phyloP scores from a whole-genome alignment of 2,329 filamentous ascomycete genomes.

The Ceratocystis colombiana region DNA sequence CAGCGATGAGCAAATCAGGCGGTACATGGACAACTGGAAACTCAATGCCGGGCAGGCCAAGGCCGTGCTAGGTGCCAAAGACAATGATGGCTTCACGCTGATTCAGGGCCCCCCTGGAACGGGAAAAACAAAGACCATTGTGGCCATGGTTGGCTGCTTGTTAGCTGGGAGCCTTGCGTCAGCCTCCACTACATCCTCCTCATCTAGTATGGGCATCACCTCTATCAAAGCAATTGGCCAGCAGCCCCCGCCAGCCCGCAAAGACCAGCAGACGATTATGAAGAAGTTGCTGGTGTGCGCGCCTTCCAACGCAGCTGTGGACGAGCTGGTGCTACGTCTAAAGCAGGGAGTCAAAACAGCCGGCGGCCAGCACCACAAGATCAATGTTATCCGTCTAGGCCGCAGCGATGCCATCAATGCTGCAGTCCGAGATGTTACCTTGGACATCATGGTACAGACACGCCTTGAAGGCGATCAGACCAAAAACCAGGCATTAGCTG shows the following conservation, averaged over 20 bases:
- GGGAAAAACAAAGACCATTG: constrained; percentile 96
- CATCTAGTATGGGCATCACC: background rate
- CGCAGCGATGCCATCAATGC: constrained; percentile 86
- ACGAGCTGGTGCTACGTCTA: constrained; percentile 86
- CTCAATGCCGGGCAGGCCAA: constrained; percentile 84
- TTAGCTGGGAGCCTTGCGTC: constrained; percentile 47
- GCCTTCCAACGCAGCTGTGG: constrained; percentile 96
- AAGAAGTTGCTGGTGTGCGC: constrained; percentile 95
- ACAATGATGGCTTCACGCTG: constrained; percentile 94
- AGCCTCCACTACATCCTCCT: constrained; percentile 28
- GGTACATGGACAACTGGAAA: constrained; percentile 64
- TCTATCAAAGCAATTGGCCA: constrained; percentile 19
- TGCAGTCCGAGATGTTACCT: constrained; percentile 78
- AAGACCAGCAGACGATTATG: constrained; percentile 15
- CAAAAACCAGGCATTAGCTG: constrained; percentile 46
- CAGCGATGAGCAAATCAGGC: constrained; percentile 58
- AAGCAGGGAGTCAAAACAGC: constrained; percentile 76
- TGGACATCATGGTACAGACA: constrained; percentile 80
- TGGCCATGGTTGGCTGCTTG: constrained; percentile 87
- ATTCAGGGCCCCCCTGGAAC: constrained; percentile 94
- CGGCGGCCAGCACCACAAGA: constrained; percentile 59
- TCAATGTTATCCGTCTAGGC: constrained; percentile 83
- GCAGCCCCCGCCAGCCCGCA: background rate
- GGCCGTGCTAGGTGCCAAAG: constrained; percentile 80
- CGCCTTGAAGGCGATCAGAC: constrained; percentile 54